These are phyloP conservation scores for Colletotrichum salicis DNA, from an alignment of 2,329 filamentous ascomycete genomes.

Conservation along the genomic window DNA sequence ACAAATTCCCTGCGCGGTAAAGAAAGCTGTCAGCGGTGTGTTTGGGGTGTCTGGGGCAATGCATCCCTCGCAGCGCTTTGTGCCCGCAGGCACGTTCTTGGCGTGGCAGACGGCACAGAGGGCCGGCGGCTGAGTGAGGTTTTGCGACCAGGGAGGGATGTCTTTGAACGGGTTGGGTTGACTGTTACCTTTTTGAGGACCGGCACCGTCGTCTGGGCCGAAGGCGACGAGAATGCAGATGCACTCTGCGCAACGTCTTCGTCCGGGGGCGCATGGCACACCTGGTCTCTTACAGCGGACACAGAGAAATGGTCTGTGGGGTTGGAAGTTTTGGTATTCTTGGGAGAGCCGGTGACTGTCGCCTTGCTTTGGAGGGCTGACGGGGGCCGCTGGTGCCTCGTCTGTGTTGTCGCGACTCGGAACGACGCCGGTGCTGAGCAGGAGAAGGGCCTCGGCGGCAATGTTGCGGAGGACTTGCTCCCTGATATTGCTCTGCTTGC, in stretches of 20 bases:
- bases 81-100: background rate
- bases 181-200: background rate
- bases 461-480: background rate
- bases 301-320: background rate
- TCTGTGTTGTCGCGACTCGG: background rate
- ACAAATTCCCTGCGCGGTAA: background rate
- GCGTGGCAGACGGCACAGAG: background rate
- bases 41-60: background rate
- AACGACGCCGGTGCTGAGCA: background rate
- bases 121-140: background rate
- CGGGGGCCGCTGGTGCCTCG: too few relatives aligned
- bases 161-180: background rate
- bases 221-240: constrained; percentile 9
- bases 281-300: background rate
- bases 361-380: background rate
- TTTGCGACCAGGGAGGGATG: background rate
- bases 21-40: background rate
- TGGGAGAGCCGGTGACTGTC: background rate
- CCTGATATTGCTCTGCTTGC: constrained; percentile 9
- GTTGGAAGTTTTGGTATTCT: background rate
- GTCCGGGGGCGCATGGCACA: background rate
- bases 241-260: constrained; percentile 3
- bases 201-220: background rate
- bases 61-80: background rate
- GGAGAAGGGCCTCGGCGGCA: background rate